Conservation (phyloP, 805 yeast species). For the Starmerella apis region DNA sequence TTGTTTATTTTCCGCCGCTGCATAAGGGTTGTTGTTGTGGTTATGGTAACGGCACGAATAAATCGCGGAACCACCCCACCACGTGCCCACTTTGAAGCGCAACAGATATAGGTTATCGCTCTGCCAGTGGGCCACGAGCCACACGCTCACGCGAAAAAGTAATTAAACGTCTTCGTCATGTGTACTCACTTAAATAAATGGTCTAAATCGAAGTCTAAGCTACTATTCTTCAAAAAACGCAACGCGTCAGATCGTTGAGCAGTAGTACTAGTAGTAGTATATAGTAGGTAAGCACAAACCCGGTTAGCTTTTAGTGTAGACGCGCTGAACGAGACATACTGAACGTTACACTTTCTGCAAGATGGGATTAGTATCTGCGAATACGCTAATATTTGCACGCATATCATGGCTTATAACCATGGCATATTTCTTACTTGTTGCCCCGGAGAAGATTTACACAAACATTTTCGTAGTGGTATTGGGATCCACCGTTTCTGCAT, state of each 20-base stretch:
- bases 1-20: not conserved
- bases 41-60: not conserved
- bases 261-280: too few species aligned
- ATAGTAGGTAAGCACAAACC: too few species aligned
- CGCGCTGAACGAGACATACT: too few species aligned
- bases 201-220: too few species aligned
- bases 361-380: constrained; percentile 12
- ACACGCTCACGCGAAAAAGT: not conserved
- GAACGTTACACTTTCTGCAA: too few species aligned
- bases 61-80: not conserved
- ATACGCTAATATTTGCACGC: constrained; percentile 14
- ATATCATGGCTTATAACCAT: constrained; percentile 25
- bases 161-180: too few species aligned
- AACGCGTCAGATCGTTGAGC: not conserved
- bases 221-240: not conserved
- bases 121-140: too few species aligned
- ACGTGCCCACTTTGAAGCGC: not conserved
- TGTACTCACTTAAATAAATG: too few species aligned
- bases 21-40: not conserved
- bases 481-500: constrained; percentile 23
- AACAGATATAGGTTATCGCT: too few species aligned
- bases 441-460: constrained; percentile 26
- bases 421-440: constrained; percentile 27
- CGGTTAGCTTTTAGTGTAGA: too few species aligned
- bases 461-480: constrained; percentile 27